Conservation (phyloP, 192 early-diverging fungal genomes). For the Oehlia diaphana region DNA sequence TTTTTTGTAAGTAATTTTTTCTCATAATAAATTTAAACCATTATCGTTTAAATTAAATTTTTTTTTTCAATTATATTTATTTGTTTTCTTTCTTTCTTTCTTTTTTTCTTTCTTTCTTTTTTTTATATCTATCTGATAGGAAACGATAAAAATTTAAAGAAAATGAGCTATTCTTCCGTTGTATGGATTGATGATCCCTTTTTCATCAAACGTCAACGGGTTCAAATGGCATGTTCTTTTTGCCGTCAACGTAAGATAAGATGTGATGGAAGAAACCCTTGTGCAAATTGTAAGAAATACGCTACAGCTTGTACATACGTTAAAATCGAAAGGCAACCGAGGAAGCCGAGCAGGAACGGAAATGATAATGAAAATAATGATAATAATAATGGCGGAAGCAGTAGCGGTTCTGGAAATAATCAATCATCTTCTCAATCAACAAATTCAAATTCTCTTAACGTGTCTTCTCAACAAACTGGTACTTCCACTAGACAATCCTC, state of each 20-base stretch:
- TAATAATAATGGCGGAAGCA: not conserved
- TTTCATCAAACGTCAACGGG: conserved; percentile 12
- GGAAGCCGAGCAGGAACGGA: not conserved
- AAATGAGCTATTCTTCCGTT: conserved; percentile 18
- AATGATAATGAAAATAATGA: not conserved
- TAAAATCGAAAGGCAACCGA: conserved; percentile 3
- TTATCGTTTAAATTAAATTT: not conserved
- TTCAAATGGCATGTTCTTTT: conserved; percentile 19
- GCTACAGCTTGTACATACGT: not conserved
- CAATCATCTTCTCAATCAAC: not conserved
- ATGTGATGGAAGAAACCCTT: conserved; percentile 17
- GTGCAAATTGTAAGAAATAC: conserved; percentile 16
- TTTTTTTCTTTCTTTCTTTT: too few species aligned
- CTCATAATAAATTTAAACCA: not conserved
- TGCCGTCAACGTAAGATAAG: conserved; percentile 18
- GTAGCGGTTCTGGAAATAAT: not conserved
- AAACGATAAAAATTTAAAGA: not conserved
- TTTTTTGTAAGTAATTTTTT: not conserved
- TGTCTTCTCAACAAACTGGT: not conserved
- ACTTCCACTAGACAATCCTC: not conserved
- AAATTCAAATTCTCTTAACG: not conserved
- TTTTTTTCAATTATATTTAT: not conserved
- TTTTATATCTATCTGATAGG: not conserved
- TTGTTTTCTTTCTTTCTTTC: too few species aligned
- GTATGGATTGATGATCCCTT: conserved; percentile 27